A percentile compares a stretch with the other conserved stretches of the same genome.
phyloP scores from a whole-genome alignment of 805 yeast genomes.

The Wickerhamiella bombiphila region DNA sequence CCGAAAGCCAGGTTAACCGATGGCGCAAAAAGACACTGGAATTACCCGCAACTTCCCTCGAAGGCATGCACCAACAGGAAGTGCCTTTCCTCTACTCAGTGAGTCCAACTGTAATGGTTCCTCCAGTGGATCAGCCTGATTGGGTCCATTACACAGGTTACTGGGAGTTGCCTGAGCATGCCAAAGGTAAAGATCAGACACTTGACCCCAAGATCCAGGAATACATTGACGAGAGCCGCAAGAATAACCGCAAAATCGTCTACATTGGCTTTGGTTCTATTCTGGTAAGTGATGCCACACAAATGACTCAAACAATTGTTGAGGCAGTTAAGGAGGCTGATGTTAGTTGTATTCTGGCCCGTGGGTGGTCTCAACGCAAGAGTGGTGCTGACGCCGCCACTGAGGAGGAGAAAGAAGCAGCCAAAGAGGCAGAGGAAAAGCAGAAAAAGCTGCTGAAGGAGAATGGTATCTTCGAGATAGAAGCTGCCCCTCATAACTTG shows the following conservation, averaged over 20 bases:
- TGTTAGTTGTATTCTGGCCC: slow-evolving; percentile 74
- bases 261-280: slow-evolving; percentile 95
- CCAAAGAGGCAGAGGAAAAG: slow-evolving; percentile 24
- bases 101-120: slow-evolving; percentile 79
- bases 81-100: slow-evolving; percentile 83
- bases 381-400: slow-evolving; percentile 22
- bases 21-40: slow-evolving; percentile 66
- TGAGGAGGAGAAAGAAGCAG: slow-evolving; percentile 18
- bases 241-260: slow-evolving; percentile 53
- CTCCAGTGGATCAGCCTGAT: slow-evolving; percentile 83
- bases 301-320: slow-evolving; percentile 60
- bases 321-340: slow-evolving; percentile 69
- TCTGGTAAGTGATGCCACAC: slow-evolving; percentile 70
- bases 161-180: slow-evolving; percentile 66
- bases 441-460: slow-evolving; percentile 21
- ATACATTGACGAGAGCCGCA: slow-evolving; percentile 50
- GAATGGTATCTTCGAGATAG: slow-evolving; percentile 49
- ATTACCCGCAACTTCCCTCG: slow-evolving; percentile 55
- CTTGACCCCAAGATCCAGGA: slow-evolving; percentile 35
- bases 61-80: slow-evolving; percentile 54
- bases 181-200: slow-evolving; percentile 39
- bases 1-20: slow-evolving; percentile 66
- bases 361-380: slow-evolving; percentile 86
- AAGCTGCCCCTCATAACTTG: slow-evolving; percentile 87
- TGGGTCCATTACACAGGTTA: slow-evolving; percentile 96